Evolutionary conservation across 208 protist species (phyloP), one percentile per base, ranked within the genome.

Genomic region (Leishmania tropica): DNA sequence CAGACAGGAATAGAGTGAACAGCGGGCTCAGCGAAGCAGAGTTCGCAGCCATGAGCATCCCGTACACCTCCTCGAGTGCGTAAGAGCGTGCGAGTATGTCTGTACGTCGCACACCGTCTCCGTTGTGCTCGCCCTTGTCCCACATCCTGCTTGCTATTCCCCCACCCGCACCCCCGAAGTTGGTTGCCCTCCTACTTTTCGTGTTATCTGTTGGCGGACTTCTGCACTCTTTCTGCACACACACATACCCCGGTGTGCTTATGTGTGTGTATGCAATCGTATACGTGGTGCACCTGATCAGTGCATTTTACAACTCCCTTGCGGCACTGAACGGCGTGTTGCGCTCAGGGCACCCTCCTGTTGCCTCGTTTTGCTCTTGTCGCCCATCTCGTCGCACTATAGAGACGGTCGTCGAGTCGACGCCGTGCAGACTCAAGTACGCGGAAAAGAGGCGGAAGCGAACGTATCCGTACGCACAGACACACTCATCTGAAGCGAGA

Each of bases 401-500:
- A 15, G 3, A 48, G 42, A 71, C 65, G 10, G 37, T 37, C 65
- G 40, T n/a, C 21, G 65, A 15, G 65, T 17, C 40, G 7, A 11
- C 37, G 65, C 21, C 8, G 65, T 10, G 5, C 19, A 28, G 65
- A 10, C 5, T 75, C 24, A 56, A 15, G 47, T 24, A 40, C 71
- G 40, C 71, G 5, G 13, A 68, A 45, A 28, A 1, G 40, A 28
- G 24, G 75, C 1, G 2, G 31, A 42, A 24, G 21, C 6, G 17
- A 24, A 42, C 13, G 62, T 1, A 31, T 8, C 13, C 47, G 15
- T 35, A 40, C 28, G 56, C 70, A 48, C 71, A 51, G 21, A 83
- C 76, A 75, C 62, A 72, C 62, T 24, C n/a, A 80, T 53, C 15
- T 54, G 80, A 35, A 75, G n/a, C 13, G 15, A 81, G 28, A 75